These are phyloP conservation scores for Penicillium subrubescens DNA, from an alignment of 495 filamentous ascomycete species.

Conservation along the genomic window DNA sequence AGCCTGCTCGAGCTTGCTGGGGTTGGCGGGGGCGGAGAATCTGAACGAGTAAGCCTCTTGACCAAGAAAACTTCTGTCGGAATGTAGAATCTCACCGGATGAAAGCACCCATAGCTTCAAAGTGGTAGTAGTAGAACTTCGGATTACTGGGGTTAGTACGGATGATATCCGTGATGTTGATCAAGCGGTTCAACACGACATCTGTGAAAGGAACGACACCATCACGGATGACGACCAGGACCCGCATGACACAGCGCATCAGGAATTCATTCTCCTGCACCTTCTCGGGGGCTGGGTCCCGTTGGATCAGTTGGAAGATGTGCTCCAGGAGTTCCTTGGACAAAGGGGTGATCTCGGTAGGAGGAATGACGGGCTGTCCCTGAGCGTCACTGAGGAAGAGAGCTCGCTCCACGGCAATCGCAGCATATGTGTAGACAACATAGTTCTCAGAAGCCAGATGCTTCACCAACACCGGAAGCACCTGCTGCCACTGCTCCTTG, in stretches of 20 bases:
- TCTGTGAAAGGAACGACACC: slow-evolving; percentile 70
- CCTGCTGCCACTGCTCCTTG: slow-evolving; percentile 82
- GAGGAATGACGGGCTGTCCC: slow-evolving; percentile 73
- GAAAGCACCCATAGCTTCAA: slow-evolving; percentile 94
- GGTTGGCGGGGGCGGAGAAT: slow-evolving; percentile 67
- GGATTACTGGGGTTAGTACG: slow-evolving; percentile 95
- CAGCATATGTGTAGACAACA: slow-evolving; percentile 95
- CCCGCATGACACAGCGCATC: slow-evolving; percentile 97
- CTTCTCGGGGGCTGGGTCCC: slow-evolving; percentile 79
- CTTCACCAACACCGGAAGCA: slow-evolving; percentile 86
- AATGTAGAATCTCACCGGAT: slow-evolving; percentile 58
- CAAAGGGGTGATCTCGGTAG: slow-evolving; percentile 70
- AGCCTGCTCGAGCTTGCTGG: slow-evolving; percentile 71
- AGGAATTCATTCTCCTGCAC: slow-evolving; percentile 98
- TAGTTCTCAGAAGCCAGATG: slow-evolving; percentile 86
- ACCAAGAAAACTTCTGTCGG: no score
- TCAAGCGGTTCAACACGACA: slow-evolving; percentile 71
- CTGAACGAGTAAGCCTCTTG: slow-evolving; percentile 34
- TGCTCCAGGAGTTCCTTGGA: slow-evolving; percentile 86
- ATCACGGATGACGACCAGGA: slow-evolving; percentile 88
- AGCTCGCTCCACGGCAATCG: slow-evolving; percentile 88
- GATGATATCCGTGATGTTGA: slow-evolving; percentile 86
- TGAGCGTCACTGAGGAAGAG: slow-evolving; percentile 75
- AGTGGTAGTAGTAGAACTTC: slow-evolving; percentile 97
- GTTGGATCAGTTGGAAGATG: slow-evolving; percentile 87